Evolutionary conservation across 139 green algal species (phyloP).

Genomic region (Haematococcus sp.): DNA sequence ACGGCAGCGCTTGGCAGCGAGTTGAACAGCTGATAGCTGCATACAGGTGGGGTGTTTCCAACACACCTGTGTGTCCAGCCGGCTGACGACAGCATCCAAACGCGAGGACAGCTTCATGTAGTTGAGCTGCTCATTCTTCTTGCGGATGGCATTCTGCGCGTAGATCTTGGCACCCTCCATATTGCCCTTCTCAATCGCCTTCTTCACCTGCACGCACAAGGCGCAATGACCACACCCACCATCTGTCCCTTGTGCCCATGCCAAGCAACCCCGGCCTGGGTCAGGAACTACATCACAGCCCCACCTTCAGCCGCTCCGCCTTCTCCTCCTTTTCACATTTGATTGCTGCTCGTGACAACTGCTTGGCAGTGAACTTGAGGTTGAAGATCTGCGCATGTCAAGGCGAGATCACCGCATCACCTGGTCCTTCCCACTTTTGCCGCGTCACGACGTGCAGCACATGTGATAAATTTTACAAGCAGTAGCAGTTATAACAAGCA

Average conservation of each 20-base stretch:
- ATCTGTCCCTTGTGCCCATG: too few species aligned
- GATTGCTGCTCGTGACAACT: constrained; percentile 73
- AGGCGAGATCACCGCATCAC: not conserved
- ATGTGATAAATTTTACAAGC: too few species aligned
- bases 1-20: too few species aligned
- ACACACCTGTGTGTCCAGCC: constrained; percentile 85
- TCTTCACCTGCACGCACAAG: constrained; percentile 73
- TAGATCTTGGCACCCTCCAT: constrained; percentile 64
- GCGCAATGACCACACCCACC: too few species aligned
- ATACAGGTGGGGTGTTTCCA: too few species aligned
- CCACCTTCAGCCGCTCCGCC: constrained; percentile 80
- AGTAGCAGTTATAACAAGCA: too few species aligned
- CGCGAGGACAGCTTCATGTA: constrained; percentile 89
- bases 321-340: constrained; percentile 98
- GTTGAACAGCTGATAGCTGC: too few species aligned
- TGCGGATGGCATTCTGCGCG: constrained; percentile 87
- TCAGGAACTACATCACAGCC: not conserved
- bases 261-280: too few species aligned
- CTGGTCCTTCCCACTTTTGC: too few species aligned
- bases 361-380: constrained; percentile 91
- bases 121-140: constrained; percentile 88
- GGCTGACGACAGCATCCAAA: constrained; percentile 88
- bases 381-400: constrained; percentile 87
- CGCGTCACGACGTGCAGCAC: too few species aligned
- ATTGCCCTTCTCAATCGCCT: constrained; percentile 98